Base-by-base conservation (phyloP, 306 rosid species). In the Cyclanthera cordifolia region DNA sequence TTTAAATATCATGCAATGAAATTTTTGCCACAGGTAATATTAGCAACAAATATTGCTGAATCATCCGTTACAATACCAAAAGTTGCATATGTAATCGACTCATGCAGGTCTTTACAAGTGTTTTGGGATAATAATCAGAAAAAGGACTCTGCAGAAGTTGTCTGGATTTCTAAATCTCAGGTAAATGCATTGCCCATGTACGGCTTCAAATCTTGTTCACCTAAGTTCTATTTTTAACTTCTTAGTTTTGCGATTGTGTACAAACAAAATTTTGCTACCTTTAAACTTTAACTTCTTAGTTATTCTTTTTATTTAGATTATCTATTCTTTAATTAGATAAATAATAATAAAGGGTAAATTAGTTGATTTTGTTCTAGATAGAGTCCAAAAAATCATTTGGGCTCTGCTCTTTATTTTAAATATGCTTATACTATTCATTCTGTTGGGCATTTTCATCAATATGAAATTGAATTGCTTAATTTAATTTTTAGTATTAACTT, bases 161-260 rank as follows among this genome's bases (percentile, higher is more conserved):
- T 82, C 73, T 91, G 97, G 95, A 95, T 83, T 79, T 91, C 97
- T 69, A 85, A 85, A 76, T 88, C 97, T 73, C 97, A 91, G 94
- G 97, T 91, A 83, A 28, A 45, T 3, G 53, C 43, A 37, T 37
- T 37, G 12, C 3, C 34, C 53, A 23, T 43, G 20, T 43, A 21
- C 27, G 43, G 28, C 39, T 14, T 43, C 70, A 43, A 45, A 64
- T 43, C 53, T 64, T 61, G 28, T 19, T 61, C 67, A 8, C n/a
- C 10, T 55, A 67, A 37, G 2, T 34, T 50, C 15, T 58, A 30
- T 2, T n/a, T 34, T 25, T 59, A 32, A 59, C 25, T 34, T n/a
- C 74, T 59, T 56, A 47, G 57, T 72, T 73, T 12, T n/a, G n/a
- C n/a, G n/a, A n/a, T n/a, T n/a, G n/a, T n/a, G n/a, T n/a, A n/a